Base-by-base conservation (phyloP, 129 eudicot genomes). In the Oenanthe sinensis region DNA sequence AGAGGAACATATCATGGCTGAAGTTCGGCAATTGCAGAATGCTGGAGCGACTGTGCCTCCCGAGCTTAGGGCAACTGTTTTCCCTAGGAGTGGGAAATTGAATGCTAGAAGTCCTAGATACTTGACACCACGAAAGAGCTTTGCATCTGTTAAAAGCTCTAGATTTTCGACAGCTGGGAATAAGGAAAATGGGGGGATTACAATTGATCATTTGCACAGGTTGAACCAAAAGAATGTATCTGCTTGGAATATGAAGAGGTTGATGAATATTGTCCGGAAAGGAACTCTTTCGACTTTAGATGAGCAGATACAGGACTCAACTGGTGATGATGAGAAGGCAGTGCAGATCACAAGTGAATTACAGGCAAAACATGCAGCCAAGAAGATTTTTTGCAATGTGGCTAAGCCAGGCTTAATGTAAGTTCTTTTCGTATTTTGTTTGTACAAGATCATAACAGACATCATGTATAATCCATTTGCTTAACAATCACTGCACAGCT, bases 171-270 rank as follows among this genome's bases (percentile, higher is more conserved):
- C 78, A 62, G 77, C 68, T 22, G 49, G 85, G 71, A 85, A 90
- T 2, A 86, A 81, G 40, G 84, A 85, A 20, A 88, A 84, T 60
- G 87, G 84, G 42, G 92, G 88, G 58, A 90, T 92, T 26, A 85
- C 93, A 2, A 90, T 92, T 62, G 97, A 86, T 84, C 93, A 90
- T 63, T 75, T 92, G 82, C 93, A 92, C 70, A 87, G 96, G 87
- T 50, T 92, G 50, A 88, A 87, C 78, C 91, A 87, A 75, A 84
- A 88, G 87, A 92, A 92, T 77, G 77, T 92, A 46, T 92, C 97
- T 0, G 97, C 96, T 49, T 92, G 97, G 97, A 92, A 92, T 58
- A 92, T 92, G 97, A 92, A 92, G 77, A 83, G 91, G 78, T 77
- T 92, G 88, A 87, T 88, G 86, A 90, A 90, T 74, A 90, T 90